Evolutionary conservation across 345 rosid genomes (phyloP).

Genomic region (Citrus hindsii): DNA sequence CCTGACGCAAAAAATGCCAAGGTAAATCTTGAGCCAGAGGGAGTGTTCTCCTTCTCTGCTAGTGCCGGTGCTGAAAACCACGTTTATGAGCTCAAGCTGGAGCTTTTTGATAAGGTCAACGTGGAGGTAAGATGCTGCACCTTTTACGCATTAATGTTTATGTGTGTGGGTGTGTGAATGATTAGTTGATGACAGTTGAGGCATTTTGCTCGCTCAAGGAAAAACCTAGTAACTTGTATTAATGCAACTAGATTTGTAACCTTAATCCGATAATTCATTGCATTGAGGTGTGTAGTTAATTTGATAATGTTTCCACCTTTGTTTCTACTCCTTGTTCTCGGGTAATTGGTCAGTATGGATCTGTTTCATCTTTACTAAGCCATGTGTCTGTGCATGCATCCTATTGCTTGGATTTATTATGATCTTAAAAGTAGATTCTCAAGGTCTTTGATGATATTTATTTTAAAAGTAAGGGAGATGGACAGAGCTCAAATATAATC

Average conservation of each 20-base stretch:
- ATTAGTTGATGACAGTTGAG: neutral
- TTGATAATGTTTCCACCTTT: neutral
- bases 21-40: slow-evolving; percentile 76
- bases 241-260: neutral
- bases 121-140: slow-evolving; percentile 53
- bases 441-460: no score
- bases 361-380: neutral
- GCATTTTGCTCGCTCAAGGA: neutral
- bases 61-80: slow-evolving; percentile 62
- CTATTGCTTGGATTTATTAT: neutral
- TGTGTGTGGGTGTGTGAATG: neutral
- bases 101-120: slow-evolving; percentile 78
- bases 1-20: slow-evolving; percentile 75
- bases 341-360: neutral
- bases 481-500: no score
- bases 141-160: neutral
- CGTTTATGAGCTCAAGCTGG: slow-evolving; percentile 61
- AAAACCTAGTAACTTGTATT: neutral
- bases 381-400: neutral
- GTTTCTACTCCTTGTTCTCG: neutral
- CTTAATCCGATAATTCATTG: neutral
- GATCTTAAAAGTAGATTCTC: neutral
- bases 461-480: no score
- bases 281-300: neutral
- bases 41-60: slow-evolving; percentile 67